phyloP scores from a whole-genome alignment of 192 early-diverging fungal genomes.

The Chytriomyces confervae region DNA sequence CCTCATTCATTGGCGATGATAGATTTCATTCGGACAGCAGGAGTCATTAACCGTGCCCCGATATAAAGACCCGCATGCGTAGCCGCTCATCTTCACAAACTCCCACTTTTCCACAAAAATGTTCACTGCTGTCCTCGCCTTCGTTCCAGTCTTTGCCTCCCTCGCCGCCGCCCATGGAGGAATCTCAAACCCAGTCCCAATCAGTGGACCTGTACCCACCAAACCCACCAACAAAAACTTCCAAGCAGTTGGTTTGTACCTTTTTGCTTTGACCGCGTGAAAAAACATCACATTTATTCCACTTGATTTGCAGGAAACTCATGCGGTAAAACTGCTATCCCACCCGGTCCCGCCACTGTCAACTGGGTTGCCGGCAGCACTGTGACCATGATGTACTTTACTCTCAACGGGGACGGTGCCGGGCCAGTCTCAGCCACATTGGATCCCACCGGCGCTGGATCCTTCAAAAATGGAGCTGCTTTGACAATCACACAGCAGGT shows the following conservation, averaged over 20 bases:
- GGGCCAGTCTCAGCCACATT: neutral
- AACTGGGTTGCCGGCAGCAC: neutral
- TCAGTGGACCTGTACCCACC: neutral
- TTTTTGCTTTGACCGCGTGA: too few relatives aligned
- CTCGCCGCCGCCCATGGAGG: constrained; percentile 1
- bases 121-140: too few relatives aligned
- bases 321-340: neutral
- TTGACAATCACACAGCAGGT: constrained; percentile 1
- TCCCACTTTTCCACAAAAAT: too few relatives aligned
- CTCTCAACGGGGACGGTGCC: neutral
- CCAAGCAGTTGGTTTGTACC: neutral
- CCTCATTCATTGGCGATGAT: too few relatives aligned
- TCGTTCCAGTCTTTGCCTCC: neutral
- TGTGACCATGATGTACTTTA: constrained; percentile 7
- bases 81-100: too few relatives aligned
- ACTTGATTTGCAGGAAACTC: too few relatives aligned
- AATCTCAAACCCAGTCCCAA: neutral
- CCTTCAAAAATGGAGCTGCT: neutral
- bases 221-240: neutral
- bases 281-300: too few relatives aligned
- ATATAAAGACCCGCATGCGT: too few relatives aligned
- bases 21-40: too few relatives aligned
- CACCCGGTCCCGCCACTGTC: neutral
- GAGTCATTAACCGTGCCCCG: too few relatives aligned
- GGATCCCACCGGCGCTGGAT: constrained; percentile 5